phyloP scores from a whole-genome alignment of 768 basidiomycete species.

The Rhizopogon vulgaris region DNA sequence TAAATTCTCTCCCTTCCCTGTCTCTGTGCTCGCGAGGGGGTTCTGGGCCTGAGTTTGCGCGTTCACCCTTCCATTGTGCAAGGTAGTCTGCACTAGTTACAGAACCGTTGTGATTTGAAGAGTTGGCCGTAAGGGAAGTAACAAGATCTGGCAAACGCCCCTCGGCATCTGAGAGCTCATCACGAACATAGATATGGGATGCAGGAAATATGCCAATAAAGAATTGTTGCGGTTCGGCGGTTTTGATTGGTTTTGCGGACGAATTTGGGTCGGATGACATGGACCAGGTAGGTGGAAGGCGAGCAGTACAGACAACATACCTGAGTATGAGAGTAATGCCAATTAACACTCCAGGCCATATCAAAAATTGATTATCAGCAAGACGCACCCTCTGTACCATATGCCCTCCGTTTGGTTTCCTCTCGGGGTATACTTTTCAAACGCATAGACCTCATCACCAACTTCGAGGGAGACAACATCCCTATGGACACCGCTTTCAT shows the following conservation, averaged over 20 bases:
- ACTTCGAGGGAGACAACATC: constrained; percentile 87
- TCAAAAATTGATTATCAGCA: background rate
- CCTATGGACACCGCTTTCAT: constrained; percentile 57
- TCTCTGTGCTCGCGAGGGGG: constrained; percentile 32
- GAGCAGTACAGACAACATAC: constrained; percentile 81
- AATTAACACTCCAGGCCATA: background rate
- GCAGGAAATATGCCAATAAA: constrained; percentile 94
- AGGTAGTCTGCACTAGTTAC: constrained; percentile 41
- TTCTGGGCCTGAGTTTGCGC: constrained; percentile 21
- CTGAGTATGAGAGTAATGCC: constrained; percentile 30
- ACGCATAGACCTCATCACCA: constrained; percentile 95
- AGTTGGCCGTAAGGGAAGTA: constrained; percentile 39
- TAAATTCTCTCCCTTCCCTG: constrained; percentile 57
- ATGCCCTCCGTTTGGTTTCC: constrained; percentile 70
- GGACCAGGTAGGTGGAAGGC: constrained; percentile 61
- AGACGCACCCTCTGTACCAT: constrained; percentile 92
- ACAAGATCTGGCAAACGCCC: constrained; percentile 77
- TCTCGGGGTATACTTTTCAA: constrained; percentile 80
- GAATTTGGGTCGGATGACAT: constrained; percentile 51
- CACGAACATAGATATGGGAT: constrained; percentile 81
- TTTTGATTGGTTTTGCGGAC: constrained; percentile 44
- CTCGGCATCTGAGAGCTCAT: constrained; percentile 83
- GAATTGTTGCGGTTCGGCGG: constrained; percentile 79
- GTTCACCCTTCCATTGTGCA: constrained; percentile 36
- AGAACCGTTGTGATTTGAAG: constrained; percentile 23